Conservation (phyloP, 805 yeast species). For the Grigorovia transvaalensis region DNA sequence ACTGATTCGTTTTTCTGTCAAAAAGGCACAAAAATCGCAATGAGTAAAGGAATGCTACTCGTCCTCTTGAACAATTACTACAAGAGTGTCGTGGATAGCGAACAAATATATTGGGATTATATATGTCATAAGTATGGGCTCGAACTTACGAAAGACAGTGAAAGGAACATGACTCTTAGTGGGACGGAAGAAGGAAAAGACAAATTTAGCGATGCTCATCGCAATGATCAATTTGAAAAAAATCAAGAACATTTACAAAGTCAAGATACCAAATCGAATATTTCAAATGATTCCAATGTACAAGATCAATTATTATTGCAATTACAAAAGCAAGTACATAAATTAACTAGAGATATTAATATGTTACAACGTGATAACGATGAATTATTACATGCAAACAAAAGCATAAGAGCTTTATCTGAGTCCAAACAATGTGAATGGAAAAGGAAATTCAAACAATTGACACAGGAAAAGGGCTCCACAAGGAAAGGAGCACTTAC, state of each 20-base stretch:
- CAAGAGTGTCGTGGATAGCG: slow-evolving; percentile 21
- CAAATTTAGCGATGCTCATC: background rate
- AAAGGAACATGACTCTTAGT: background rate
- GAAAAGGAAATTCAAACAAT: slow-evolving; percentile 22
- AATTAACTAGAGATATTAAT: slow-evolving; percentile 27
- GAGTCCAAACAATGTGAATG: slow-evolving; percentile 23
- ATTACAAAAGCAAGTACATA: slow-evolving; percentile 29
- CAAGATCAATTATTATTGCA: slow-evolving; percentile 21
- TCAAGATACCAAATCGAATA: background rate
- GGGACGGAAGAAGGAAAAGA: background rate
- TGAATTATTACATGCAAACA: slow-evolving; percentile 24
- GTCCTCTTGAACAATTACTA: slow-evolving; percentile 12
- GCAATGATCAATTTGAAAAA: background rate
- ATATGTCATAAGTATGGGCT: no score
- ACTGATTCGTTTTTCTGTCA: background rate
- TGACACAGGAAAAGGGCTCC: slow-evolving; percentile 9
- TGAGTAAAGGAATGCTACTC: background rate
- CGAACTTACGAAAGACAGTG: no score
- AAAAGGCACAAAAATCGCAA: background rate
- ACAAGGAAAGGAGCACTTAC: no score
- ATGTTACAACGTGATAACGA: slow-evolving; percentile 24
- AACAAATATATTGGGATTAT: slow-evolving; percentile 15
- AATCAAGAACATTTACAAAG: background rate
- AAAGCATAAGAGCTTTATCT: slow-evolving; percentile 24
- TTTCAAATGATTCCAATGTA: background rate